A percentile compares a stretch with the other conserved stretches of the same genome.
Conservation (phyloP, 148 eudicot genomes). For the Camellia sinensis region DNA sequence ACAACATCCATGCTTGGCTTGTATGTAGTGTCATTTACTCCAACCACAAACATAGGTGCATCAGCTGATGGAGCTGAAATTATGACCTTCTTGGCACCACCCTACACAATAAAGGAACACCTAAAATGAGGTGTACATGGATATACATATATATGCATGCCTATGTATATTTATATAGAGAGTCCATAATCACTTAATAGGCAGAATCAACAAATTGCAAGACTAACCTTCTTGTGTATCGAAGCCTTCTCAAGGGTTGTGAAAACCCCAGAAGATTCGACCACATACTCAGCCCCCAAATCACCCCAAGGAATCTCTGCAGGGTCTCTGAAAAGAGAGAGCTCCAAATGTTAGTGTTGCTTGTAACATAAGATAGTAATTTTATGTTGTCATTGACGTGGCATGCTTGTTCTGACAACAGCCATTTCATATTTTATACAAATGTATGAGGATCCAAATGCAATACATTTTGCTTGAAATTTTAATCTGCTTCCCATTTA, state of each 20-base stretch:
- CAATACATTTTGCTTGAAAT: conserved; percentile 72
- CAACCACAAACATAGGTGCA: conserved; percentile 98
- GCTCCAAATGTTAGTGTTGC: background rate
- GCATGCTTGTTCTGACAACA: background rate
- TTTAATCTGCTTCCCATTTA: conserved; percentile 76
- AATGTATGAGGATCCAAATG: background rate
- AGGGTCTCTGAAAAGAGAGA: conserved; percentile 54
- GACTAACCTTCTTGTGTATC: conserved; percentile 67
- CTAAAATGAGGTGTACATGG: background rate
- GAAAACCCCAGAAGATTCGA: conserved; percentile 94
- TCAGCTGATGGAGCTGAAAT: conserved; percentile 97
- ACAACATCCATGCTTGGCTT: conserved; percentile 92
- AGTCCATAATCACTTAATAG: background rate
- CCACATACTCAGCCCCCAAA: conserved; percentile 85
- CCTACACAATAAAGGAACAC: conserved; percentile 41
- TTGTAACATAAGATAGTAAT: background rate
- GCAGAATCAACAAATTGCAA: background rate
- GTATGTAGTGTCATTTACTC: conserved; percentile 83
- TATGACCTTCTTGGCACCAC: conserved; percentile 93
- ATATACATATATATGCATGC: background rate
- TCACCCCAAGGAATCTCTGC: conserved; percentile 96
- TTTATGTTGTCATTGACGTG: background rate
- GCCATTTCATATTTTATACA: background rate
- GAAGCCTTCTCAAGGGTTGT: conserved; percentile 89
- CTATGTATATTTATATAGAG: background rate